These are phyloP conservation scores for Ascoidea tarda DNA, from an alignment of 805 yeast species.

Conservation along the genomic window DNA sequence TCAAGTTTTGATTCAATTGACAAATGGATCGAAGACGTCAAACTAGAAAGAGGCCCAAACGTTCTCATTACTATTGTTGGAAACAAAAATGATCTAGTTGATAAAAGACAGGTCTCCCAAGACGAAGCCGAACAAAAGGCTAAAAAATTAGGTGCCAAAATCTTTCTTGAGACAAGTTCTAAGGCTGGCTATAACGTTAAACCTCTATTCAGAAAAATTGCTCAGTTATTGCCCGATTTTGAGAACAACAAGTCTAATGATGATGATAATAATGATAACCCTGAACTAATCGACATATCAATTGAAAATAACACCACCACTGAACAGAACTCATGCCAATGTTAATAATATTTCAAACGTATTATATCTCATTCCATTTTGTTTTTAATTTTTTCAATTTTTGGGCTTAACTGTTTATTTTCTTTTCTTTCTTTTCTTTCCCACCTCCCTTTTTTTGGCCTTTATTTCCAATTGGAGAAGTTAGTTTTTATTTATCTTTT, in stretches of 20 bases:
- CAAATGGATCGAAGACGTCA: conserved; percentile 92
- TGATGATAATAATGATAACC: conserved; percentile 14
- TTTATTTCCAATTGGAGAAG: no score
- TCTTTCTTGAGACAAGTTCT: conserved; percentile 86
- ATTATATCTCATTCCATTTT: not conserved
- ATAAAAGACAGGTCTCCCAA: conserved; percentile 65
- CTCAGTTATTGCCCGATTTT: conserved; percentile 81
- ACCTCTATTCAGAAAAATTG: conserved; percentile 76
- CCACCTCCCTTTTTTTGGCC: no score
- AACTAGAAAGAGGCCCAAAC: conserved; percentile 80
- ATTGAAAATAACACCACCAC: conserved; percentile 18
- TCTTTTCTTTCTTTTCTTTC: no score
- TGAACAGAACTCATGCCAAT: conserved; percentile 25
- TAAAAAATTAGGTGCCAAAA: conserved; percentile 55
- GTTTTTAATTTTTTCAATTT: not conserved
- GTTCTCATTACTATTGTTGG: conserved; percentile 88
- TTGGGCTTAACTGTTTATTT: no score
- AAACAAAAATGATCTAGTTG: conserved; percentile 72
- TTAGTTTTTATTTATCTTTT: no score
- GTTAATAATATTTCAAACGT: conserved; percentile 13
- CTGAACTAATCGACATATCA: conserved; percentile 30
- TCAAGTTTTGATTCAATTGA: conserved; percentile 73
- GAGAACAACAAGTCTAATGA: conserved; percentile 22
- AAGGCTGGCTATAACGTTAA: conserved; percentile 93
- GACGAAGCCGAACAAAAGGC: conserved; percentile 81